phyloP scores from a whole-genome alignment of 225 moss, liverwort and hornwort genomes.

The Bryoerythrophyllum caledonicum region DNA sequence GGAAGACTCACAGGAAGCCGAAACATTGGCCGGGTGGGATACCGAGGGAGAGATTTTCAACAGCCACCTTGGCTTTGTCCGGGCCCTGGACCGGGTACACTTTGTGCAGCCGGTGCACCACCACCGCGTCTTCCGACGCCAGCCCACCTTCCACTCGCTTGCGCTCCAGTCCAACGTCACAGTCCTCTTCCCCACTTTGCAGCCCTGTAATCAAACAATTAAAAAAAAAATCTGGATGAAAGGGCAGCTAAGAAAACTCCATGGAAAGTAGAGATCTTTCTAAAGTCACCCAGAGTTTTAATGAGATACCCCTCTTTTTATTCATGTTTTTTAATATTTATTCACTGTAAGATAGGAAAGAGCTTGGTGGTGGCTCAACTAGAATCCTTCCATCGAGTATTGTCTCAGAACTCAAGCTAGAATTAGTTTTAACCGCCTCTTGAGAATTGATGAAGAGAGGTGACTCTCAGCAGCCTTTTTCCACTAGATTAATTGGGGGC shows the following conservation, averaged over 20 bases:
- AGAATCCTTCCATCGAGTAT: no score
- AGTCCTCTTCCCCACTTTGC: conserved; percentile 46
- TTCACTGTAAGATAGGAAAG: no score
- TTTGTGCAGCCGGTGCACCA: conserved; percentile 65
- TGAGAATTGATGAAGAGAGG: no score
- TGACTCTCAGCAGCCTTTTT: no score
- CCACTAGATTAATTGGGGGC: no score
- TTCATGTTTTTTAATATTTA: no score
- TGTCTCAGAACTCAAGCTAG: no score
- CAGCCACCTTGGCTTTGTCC: conserved; percentile 62
- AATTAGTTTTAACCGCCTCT: no score
- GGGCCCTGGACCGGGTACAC: conserved; percentile 54
- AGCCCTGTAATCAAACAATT: conserved; percentile 18
- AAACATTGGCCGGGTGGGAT: conserved; percentile 87
- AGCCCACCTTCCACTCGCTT: conserved; percentile 70
- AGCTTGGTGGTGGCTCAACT: no score
- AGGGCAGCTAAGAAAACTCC: background rate
- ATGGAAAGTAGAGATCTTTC: background rate
- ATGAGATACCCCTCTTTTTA: no score
- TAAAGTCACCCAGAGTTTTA: no score
- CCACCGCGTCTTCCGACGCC: conserved; percentile 70
- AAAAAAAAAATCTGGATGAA: background rate
- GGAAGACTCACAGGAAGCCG: conserved; percentile 74
- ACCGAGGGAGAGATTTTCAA: conserved; percentile 73
- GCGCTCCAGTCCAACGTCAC: conserved; percentile 71